A percentile compares a stretch with the other conserved stretches of the same genome.
Evolutionary conservation across 768 basidiomycete genomes (phyloP).

Genomic region (Royoungia palumana): DNA sequence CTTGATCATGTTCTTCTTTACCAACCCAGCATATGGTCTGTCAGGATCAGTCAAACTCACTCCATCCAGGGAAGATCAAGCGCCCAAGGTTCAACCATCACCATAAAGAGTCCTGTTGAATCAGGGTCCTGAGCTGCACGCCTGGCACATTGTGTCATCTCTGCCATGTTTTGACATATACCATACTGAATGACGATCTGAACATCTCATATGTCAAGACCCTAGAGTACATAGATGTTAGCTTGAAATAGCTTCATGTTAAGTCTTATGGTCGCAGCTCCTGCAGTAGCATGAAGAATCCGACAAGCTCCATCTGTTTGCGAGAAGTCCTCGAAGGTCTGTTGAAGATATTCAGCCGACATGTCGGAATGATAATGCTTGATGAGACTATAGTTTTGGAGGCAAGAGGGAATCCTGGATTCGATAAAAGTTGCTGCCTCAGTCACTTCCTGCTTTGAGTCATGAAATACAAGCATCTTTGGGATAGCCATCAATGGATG

Average conservation of each 20-base stretch:
- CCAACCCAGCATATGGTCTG: background rate
- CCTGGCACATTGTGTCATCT: background rate
- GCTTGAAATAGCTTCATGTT: background rate
- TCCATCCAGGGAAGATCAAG: no score
- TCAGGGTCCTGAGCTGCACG: background rate
- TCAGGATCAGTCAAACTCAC: background rate
- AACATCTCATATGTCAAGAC: background rate
- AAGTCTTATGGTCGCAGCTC: conserved; percentile 20
- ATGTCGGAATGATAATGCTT: conserved; percentile 28
- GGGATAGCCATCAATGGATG: background rate
- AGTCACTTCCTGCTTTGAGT: conserved; percentile 10
- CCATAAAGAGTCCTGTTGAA: background rate
- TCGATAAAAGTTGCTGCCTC: conserved; percentile 9
- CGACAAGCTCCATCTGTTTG: conserved; percentile 15
- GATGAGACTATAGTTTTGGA: conserved; percentile 15
- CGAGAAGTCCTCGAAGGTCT: conserved; percentile 22
- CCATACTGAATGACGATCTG: conserved; percentile 1
- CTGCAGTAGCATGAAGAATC: conserved; percentile 24
- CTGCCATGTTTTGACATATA: background rate
- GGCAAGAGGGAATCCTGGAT: conserved; percentile 12
- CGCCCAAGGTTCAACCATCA: background rate
- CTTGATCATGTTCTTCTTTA: conserved; percentile 1
- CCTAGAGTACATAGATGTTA: background rate
- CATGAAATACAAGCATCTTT: conserved; percentile 16
- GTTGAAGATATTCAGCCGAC: conserved; percentile 24